Conservation (phyloP, 352 stramenopile species). For the Pythium brassicae region DNA sequence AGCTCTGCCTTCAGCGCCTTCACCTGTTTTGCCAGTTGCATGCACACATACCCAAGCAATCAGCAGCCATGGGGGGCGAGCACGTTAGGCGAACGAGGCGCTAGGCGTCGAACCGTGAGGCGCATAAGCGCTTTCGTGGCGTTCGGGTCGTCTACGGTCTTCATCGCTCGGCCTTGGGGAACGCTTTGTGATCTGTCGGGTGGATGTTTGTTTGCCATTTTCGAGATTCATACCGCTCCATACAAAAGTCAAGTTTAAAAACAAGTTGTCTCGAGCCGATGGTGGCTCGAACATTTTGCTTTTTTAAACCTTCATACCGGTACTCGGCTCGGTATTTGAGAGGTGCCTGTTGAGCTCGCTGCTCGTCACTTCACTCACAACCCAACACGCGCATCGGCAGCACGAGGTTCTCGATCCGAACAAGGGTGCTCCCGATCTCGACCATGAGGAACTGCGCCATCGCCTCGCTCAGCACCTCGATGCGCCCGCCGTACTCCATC, state of each 20-base stretch:
- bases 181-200: no score
- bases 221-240: no score
- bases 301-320: no score
- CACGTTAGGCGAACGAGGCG: not conserved
- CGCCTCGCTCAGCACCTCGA: constrained; percentile 10
- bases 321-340: no score
- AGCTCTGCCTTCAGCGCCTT: constrained; percentile 51
- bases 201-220: no score
- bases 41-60: not conserved
- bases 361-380: constrained; percentile 5
- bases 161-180: no score
- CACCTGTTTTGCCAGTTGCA: constrained; percentile 19
- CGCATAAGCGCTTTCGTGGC: constrained; percentile 3
- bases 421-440: constrained; percentile 4
- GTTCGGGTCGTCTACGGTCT: not conserved
- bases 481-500: constrained; percentile 4
- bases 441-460: constrained; percentile 11
- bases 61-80: not conserved
- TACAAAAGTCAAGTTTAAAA: no score
- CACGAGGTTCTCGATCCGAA: constrained; percentile 8
- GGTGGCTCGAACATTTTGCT: no score
- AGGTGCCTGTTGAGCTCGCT: no score
- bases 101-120: constrained; percentile 1
- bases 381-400: constrained; percentile 6
- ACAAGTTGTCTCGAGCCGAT: no score